Base-by-base conservation (phyloP, 352 stramenopile genomes). In the Pythium insidiosum region DNA sequence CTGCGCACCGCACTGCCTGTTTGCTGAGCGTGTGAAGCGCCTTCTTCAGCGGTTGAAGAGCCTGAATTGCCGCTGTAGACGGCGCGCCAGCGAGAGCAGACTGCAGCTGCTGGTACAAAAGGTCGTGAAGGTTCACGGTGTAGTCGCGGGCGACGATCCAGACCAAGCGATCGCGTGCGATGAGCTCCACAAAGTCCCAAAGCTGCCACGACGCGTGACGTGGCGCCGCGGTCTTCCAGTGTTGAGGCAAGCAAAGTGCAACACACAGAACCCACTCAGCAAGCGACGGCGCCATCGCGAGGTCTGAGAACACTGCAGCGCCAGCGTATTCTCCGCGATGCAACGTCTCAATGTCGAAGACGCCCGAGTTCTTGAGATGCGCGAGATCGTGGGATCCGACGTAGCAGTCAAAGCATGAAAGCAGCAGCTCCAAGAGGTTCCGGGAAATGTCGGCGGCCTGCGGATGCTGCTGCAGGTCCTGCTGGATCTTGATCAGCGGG, bases 401-500 rank as follows among this genome's bases (percentile, higher is more conserved):
- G 33, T 61, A 79, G 29, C 58, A 59, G 33, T 69, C 62, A 13
- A 83, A 78, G 24, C 69, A 81, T 28, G 73, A 83, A n/a, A 80
- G 53, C 7, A 66, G 46, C 15, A 86, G 63, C 22, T 56, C 43
- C 18, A 56, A 25, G 11, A 72, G 49, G 35, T 65, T 68, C 18
- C 34, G 42, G 2, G 58, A 38, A 38, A 73, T 64, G 24, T 53
- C 41, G 18, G 50, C 30, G 26, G 56, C 54, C 18, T 62, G 65
- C 10, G 59, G 49, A 41, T 83, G 67, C 13, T 56, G 52, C 24
- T 75, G 63, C 15, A 84, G 70, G 34, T 84, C 68, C 12, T 76
- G 66, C 33, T 82, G 68, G 38, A 82, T 73, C 35, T 67, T 68
- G 24, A 74, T 40, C 6, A 86, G 51, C 25, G 73, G 68, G 10